Percentiles rank a stretch among this genome's conserved stretches.
Evolutionary conservation across 345 rosid species (phyloP).

Genomic region (Populus pruinosa): DNA sequence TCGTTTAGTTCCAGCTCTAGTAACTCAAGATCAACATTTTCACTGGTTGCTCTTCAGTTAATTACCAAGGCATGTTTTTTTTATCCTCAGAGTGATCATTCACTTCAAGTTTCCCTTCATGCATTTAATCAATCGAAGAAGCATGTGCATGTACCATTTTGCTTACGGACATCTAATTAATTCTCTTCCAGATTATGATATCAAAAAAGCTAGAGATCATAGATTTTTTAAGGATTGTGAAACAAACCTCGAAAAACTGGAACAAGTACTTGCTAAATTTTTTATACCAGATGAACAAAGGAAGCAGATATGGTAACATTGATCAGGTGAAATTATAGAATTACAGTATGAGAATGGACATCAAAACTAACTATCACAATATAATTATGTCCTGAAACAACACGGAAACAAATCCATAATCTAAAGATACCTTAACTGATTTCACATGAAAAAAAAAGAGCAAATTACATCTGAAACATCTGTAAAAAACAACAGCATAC

Average conservation of each 20-base stretch:
- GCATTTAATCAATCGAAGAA: too few relatives aligned
- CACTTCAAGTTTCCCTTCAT: neutral
- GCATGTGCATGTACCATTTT: too few relatives aligned
- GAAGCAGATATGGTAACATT: neutral
- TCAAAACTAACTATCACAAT: neutral
- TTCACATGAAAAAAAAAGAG: too few relatives aligned
- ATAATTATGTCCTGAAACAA: neutral
- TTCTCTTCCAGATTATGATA: neutral
- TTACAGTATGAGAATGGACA: neutral
- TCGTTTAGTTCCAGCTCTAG: too few relatives aligned
- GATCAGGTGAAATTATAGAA: neutral
- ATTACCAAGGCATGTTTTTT: neutral
- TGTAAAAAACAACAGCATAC: slow-evolving; percentile 28
- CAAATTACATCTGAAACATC: neutral
- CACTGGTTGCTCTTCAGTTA: neutral
- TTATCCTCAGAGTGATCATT: neutral
- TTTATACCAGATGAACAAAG: neutral
- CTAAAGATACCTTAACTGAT: too few relatives aligned
- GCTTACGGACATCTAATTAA: neutral
- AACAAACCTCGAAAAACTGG: neutral
- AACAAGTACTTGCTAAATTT: neutral
- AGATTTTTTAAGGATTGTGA: neutral
- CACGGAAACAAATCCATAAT: too few relatives aligned
- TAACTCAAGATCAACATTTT: neutral
- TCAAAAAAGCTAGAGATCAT: neutral